Conservation (phyloP, 208 protist species). For the Crithidia brevicula region DNA sequence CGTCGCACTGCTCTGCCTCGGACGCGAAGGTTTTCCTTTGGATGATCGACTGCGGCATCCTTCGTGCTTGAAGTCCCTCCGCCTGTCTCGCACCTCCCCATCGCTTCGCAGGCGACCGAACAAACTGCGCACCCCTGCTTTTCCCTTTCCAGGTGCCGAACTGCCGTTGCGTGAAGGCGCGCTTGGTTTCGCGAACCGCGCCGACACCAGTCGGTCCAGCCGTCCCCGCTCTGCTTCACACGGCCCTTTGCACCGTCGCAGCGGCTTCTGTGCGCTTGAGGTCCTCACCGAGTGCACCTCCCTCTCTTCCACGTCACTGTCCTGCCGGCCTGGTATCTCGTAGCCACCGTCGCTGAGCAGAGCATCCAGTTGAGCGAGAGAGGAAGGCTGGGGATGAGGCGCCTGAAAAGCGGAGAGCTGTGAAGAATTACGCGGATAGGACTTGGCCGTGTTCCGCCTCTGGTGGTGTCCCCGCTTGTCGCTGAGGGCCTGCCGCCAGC, state of each 20-base stretch:
- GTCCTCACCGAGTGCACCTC: no score
- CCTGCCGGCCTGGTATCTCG: background rate
- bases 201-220: background rate
- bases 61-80: background rate
- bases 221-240: background rate
- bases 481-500: background rate
- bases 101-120: background rate
- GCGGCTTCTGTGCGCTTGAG: background rate
- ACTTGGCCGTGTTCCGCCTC: background rate
- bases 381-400: background rate
- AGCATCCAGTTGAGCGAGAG: background rate
- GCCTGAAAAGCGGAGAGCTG: background rate
- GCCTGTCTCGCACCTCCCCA: background rate
- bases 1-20: no score
- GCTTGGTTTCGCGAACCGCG: background rate
- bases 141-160: background rate
- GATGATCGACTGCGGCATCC: no score
- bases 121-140: background rate
- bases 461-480: background rate
- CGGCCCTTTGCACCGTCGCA: background rate
- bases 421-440: background rate
- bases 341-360: background rate
- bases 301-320: background rate
- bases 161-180: background rate
- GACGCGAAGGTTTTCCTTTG: no score